Evolutionary conservation across 805 yeast genomes (phyloP), one percentile per base, ranked within the genome.

Genomic region (Wickerhamomyces rabaulensis): DNA sequence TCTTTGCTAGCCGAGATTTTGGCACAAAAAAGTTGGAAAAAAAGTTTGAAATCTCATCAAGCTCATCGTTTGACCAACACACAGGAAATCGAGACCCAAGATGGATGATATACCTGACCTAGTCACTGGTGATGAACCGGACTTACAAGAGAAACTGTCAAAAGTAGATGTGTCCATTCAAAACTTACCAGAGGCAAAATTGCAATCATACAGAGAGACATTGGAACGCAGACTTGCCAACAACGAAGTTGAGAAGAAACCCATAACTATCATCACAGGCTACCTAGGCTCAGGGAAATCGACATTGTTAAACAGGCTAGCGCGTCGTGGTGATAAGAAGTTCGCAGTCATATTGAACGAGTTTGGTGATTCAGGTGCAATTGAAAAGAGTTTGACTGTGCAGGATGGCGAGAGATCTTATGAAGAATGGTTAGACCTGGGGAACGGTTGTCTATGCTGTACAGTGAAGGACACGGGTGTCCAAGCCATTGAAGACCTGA

Each of bases 381-480:
- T 94, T 51, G 99, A 94, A 63, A 86, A 87, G 61, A 78, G 95
- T 1, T 74, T 94, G 47, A 85, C 95, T 0, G 82, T 92, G 9
- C 71, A 74, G 43, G 71, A 68, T 48, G 73, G 76, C 9, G 71
- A 70, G 9, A 68, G 73, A 4, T 69, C 80, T 3, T 84, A 87
- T 43, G 87, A 90, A 57, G 97, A 94, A 60, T 94, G 99, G 99
- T 72, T 94, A 3, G 99, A 94, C 62, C 70, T 94, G 29, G 98
- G 97, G 1, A 94, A 94, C 61, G 99, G 99, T 2, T 94, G 99
- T 64, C 72, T 94, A 36, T 94, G 99, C 62, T 94, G 99, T 60
- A 87, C 98, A 0, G 96, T 95, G 29, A 90, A 89, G 61, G 97
- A 91, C 63, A 86, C 83, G 46, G 99, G 99, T 5, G 97, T 94